Conservation (phyloP, 345 rosid species). For the Gossypium bickii region DNA sequence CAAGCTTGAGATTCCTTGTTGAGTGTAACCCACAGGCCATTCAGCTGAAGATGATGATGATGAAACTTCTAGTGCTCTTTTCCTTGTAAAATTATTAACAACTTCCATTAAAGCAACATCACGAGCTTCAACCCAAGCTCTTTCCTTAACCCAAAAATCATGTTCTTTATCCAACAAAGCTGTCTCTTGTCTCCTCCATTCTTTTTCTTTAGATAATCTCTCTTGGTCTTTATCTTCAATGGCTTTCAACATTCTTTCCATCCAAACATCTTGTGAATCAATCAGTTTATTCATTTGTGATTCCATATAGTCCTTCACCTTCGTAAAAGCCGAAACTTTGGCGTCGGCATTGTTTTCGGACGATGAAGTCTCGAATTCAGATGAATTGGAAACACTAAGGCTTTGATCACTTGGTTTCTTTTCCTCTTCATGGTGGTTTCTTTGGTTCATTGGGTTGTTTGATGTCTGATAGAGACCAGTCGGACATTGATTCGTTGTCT, state of each 20-base stretch:
- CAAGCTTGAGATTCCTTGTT: conserved; percentile 34
- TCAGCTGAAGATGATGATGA: conserved; percentile 10
- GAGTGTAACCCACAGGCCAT: background rate
- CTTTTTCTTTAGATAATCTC: conserved; percentile 41
- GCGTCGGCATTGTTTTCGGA: background rate
- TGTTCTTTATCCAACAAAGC: conserved; percentile 39
- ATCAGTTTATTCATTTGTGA: conserved; percentile 37
- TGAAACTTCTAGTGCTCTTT: conserved; percentile 1
- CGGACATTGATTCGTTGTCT: conserved; percentile 21
- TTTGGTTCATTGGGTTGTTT: conserved; percentile 10
- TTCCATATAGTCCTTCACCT: conserved; percentile 46
- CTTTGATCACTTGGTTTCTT: conserved; percentile 22
- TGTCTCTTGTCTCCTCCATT: conserved; percentile 46
- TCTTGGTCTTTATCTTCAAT: conserved; percentile 49
- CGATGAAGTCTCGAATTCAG: background rate
- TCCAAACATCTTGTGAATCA: conserved; percentile 55
- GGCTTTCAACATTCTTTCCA: conserved; percentile 53
- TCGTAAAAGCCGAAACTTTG: background rate
- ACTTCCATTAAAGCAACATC: conserved; percentile 42
- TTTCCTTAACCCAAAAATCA: conserved; percentile 44
- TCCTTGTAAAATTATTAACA: conserved; percentile 28
- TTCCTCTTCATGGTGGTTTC: conserved; percentile 12
- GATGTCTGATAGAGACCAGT: conserved; percentile 14
- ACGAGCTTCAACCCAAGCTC: conserved; percentile 49
- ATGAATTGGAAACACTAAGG: conserved; percentile 22